phyloP scores from a whole-genome alignment of 1,139 yeast genomes.

The Pichia terricola region DNA sequence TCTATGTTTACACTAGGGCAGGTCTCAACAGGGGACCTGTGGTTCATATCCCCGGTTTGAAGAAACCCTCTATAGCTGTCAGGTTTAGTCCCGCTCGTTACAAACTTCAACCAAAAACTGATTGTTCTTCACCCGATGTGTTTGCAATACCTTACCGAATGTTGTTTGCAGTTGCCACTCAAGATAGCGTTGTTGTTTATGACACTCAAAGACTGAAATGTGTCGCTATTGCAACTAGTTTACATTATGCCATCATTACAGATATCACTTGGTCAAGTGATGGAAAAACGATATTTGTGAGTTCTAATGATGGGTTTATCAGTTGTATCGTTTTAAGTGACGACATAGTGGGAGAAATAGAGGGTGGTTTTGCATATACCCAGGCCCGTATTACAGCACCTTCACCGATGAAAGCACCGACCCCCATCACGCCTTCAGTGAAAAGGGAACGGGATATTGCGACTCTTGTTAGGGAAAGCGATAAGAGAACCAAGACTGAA shows the following conservation, averaged over 20 bases:
- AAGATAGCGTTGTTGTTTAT: conserved; percentile 74
- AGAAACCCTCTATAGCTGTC: conserved; percentile 77
- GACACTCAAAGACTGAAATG: conserved; percentile 68
- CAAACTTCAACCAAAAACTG: conserved; percentile 23
- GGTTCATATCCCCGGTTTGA: conserved; percentile 67
- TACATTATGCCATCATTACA: conserved; percentile 83
- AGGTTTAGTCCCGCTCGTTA: conserved; percentile 66
- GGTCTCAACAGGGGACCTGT: conserved; percentile 62
- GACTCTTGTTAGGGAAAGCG: too few species aligned
- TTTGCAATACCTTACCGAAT: conserved; percentile 63
- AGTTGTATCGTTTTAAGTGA: conserved; percentile 46
- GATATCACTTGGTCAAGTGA: conserved; percentile 79
- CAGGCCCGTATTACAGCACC: background rate
- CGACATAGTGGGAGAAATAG: conserved; percentile 15
- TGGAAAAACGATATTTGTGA: conserved; percentile 60
- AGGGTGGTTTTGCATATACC: conserved; percentile 5
- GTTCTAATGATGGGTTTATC: conserved; percentile 95
- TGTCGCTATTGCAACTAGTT: conserved; percentile 61
- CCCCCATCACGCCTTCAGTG: background rate
- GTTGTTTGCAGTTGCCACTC: conserved; percentile 89
- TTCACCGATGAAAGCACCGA: background rate
- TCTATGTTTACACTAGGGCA: conserved; percentile 63
- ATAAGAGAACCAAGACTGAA: too few species aligned
- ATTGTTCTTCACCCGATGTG: conserved; percentile 15
- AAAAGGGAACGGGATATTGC: background rate